Conservation (phyloP, 306 rosid genomes). For the Cicer yamashitae region DNA sequence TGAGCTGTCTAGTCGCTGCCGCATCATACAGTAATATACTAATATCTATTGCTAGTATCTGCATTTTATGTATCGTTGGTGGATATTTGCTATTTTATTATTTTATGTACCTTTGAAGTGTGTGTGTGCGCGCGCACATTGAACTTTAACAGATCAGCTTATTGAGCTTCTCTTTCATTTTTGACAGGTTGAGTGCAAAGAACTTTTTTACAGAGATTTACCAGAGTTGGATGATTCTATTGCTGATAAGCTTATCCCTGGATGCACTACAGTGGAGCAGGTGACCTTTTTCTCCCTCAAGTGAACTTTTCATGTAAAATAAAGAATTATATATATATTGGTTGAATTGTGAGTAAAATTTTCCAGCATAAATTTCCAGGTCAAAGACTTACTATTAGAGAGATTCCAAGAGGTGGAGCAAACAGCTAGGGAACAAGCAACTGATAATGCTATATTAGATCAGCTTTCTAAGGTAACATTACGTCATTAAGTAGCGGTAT, state of each 20-base stretch:
- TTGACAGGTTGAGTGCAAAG: slow-evolving; percentile 90
- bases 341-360: slow-evolving; percentile 33
- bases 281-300: slow-evolving; percentile 47
- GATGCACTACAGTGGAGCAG: slow-evolving; percentile 80
- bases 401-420: slow-evolving; percentile 79
- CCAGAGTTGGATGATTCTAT: slow-evolving; percentile 82
- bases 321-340: slow-evolving; percentile 26
- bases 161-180: slow-evolving; percentile 37
- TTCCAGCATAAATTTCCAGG: slow-evolving; percentile 58
- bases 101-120: not conserved
- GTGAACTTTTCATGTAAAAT: slow-evolving; percentile 3
- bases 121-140: not conserved
- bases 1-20: not conserved
- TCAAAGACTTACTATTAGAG: slow-evolving; percentile 71
- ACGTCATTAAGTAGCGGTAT: slow-evolving; percentile 27
- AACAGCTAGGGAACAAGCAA: slow-evolving; percentile 91
- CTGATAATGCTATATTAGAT: slow-evolving; percentile 87
- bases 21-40: too few species aligned
- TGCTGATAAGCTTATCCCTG: slow-evolving; percentile 84
- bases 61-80: not conserved
- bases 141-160: not conserved
- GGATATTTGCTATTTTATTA: slow-evolving; percentile 8
- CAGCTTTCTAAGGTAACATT: slow-evolving; percentile 74
- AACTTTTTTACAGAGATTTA: slow-evolving; percentile 90
- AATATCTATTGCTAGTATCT: too few species aligned